Percentiles rank a stretch among this genome's conserved stretches.
phyloP scores from a whole-genome alignment of 768 basidiomycete species.

The Harrya chromipes region DNA sequence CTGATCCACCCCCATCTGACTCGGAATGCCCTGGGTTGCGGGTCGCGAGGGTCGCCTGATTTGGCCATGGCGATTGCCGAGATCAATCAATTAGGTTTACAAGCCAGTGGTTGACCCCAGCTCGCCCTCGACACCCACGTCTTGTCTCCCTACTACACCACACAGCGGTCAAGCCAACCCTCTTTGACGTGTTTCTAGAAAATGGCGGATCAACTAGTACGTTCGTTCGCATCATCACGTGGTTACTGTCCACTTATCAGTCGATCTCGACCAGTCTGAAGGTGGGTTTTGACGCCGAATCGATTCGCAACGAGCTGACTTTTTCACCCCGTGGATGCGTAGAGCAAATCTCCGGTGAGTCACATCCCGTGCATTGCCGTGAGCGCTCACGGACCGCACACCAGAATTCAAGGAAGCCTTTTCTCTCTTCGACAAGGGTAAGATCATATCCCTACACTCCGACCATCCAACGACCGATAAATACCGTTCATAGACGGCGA shows the following conservation, averaged over 20 bases:
- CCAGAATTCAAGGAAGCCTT: slow-evolving; percentile 99
- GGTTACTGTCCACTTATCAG: slow-evolving; percentile 12
- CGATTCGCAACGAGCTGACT: no score
- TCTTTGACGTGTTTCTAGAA: slow-evolving; percentile 19
- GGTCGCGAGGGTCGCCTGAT: slow-evolving; percentile 18
- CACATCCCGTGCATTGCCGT: neutral
- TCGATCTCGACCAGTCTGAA: slow-evolving; percentile 45
- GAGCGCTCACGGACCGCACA: slow-evolving; percentile 3
- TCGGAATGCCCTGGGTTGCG: slow-evolving; percentile 15
- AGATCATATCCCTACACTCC: neutral
- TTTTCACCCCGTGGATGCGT: slow-evolving; percentile 6
- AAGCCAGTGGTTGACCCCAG: neutral
- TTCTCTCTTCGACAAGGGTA: slow-evolving; percentile 95
- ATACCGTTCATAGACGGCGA: slow-evolving; percentile 62
- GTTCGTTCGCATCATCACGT: slow-evolving; percentile 21
- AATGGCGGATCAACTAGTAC: slow-evolving; percentile 60
- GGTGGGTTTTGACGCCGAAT: slow-evolving; percentile 43
- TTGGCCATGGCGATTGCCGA: slow-evolving; percentile 34
- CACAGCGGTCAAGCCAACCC: neutral
- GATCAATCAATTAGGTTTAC: slow-evolving; percentile 17
- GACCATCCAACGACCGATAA: neutral
- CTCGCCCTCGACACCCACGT: slow-evolving; percentile 8
- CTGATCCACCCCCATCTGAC: neutral
- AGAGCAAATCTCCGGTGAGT: slow-evolving; percentile 91
- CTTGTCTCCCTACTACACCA: slow-evolving; percentile 3